These are phyloP conservation scores for Amphirosellinia nigrospora DNA, from an alignment of 495 filamentous ascomycete species.

Conservation along the genomic window DNA sequence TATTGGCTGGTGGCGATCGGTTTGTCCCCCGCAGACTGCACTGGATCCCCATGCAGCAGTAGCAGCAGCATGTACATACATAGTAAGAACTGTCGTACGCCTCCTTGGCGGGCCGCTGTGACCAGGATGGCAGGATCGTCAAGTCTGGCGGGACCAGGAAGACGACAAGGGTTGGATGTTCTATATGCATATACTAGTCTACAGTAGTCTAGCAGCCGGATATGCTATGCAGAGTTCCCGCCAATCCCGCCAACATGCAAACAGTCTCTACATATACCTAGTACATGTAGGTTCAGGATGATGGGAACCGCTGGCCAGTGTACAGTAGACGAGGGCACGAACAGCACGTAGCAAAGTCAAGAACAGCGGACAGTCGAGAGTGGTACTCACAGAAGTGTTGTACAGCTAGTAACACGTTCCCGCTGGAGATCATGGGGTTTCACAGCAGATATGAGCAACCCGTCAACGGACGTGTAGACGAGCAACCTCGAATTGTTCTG, in stretches of 20 bases:
- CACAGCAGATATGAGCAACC: not conserved
- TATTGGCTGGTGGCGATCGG: constrained; percentile 49
- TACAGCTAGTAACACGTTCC: not conserved
- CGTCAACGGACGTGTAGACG: not conserved
- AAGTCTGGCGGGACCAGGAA: constrained; percentile 12
- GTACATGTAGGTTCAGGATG: no score
- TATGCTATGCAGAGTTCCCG: constrained; percentile 24
- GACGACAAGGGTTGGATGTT: constrained; percentile 10
- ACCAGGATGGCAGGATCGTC: constrained; percentile 23
- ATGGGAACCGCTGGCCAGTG: not conserved
- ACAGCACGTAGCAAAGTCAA: not conserved
- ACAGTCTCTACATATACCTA: not conserved
- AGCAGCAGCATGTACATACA: constrained; percentile 33
- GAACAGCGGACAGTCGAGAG: not conserved
- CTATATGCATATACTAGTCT: not conserved
- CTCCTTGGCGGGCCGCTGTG: constrained; percentile 26
- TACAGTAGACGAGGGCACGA: not conserved
- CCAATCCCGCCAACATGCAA: not conserved
- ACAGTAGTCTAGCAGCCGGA: constrained; percentile 9
- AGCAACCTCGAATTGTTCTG: not conserved
- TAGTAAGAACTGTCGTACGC: constrained; percentile 36
- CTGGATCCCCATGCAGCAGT: constrained; percentile 24
- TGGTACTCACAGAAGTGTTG: constrained; percentile 1
- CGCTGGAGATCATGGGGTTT: not conserved
- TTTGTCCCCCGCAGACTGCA: constrained; percentile 35